Evolutionary conservation across 2,329 filamentous ascomycete species (phyloP), one percentile per base, ranked within the genome.

Genomic region (Xylaria sp.): DNA sequence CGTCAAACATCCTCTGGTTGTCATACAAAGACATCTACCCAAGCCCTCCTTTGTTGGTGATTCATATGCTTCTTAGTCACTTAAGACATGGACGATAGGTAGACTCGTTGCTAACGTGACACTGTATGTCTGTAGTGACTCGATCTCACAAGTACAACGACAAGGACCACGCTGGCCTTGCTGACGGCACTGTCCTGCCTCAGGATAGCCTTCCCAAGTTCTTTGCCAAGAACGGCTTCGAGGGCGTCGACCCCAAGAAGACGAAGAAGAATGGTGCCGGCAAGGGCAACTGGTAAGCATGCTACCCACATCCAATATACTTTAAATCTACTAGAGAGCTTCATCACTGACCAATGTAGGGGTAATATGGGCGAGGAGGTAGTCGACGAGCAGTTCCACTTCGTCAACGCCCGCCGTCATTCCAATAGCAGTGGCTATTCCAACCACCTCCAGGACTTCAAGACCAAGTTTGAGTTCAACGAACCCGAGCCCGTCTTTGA

Each of bases 101-200:
- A 38, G 37, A 49, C 17, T 8, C 23, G 40, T 15, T 44, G 11
- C 55, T 67, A 33, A 67, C 51, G 49, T 54, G 37, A 11, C 15
- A 23, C 54, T 13, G 19, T 35, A 8, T 13, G 23, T 63, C 44
- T 62, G 13, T 70, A 97, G 93, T 99, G 94, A 97, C 95, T 82
- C 94, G 95, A 77, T 96, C 94, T 68, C 92, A 94, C 87, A 99
- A 98, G 84, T 87, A 85, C 83, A 96, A 93, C 81, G 92, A 96
- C 79, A 93, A 93, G 80, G 90, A 96, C 83, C 91, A 97, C 81
- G 87, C 87, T 72, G 90, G 85, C 73, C 80, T 92, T 69, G 89
- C 90, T 68, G 90, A 95, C 71, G 91, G 90, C 75, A 88, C 86
- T 60, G 88, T 86, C 64, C 77, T 83, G 53, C 82, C 87, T 57